Evolutionary conservation across 495 filamentous ascomycete species (phyloP).

Genomic region (Penicillium macrosclerotiorum): DNA sequence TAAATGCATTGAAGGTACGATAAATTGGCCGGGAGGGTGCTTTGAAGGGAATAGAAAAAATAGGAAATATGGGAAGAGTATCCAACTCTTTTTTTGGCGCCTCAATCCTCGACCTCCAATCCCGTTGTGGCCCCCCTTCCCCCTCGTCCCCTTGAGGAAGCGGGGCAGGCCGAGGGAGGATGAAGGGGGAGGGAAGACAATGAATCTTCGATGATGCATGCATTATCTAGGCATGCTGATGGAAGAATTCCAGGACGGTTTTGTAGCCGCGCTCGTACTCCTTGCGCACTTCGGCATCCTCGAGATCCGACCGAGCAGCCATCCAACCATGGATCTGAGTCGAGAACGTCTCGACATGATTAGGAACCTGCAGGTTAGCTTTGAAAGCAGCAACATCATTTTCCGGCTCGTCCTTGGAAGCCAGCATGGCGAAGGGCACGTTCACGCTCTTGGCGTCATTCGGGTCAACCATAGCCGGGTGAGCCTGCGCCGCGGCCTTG

Average conservation of each 20-base stretch:
- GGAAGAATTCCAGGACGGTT: constrained; percentile 70
- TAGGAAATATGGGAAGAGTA: no score
- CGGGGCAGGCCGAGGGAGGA: no score
- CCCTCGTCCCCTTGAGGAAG: no score
- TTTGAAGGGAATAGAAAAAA: no score
- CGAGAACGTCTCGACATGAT: constrained; percentile 75
- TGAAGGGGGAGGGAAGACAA: no score
- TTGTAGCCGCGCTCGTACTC: constrained; percentile 82
- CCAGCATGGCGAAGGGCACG: constrained; percentile 63
- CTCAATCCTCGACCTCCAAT: no score
- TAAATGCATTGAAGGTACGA: no score
- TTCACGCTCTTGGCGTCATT: constrained; percentile 63
- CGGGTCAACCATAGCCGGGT: constrained; percentile 88
- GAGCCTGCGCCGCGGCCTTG: constrained; percentile 65
- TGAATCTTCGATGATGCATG: neutral
- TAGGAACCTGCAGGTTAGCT: constrained; percentile 59
- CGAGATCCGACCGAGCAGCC: constrained; percentile 72
- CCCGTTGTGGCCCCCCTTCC: no score
- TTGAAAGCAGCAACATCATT: constrained; percentile 72
- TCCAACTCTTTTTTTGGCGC: no score
- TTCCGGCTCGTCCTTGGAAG: constrained; percentile 63
- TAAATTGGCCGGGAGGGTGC: no score
- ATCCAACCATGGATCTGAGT: constrained; percentile 92
- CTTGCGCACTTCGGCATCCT: constrained; percentile 61
- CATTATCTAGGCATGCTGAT: constrained; percentile 61